Base-by-base conservation (phyloP, 2,329 filamentous ascomycete genomes). In the Fusarium solani-melongenae region DNA sequence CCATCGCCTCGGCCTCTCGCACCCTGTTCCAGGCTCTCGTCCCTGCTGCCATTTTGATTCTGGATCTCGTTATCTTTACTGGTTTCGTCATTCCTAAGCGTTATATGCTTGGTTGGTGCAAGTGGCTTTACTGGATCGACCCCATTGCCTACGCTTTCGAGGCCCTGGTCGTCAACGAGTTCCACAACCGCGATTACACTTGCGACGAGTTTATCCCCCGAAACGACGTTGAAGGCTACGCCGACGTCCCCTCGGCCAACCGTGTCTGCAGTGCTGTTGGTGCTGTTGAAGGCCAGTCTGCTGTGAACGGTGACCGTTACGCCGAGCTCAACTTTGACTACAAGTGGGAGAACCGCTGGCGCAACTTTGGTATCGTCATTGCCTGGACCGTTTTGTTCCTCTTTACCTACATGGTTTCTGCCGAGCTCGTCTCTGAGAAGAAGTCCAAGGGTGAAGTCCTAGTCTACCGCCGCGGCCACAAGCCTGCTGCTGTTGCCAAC, bases 121-220 rank as follows among this genome's bases (percentile, higher is more conserved):
- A 91, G 69, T 97, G 94, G 94, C 90, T 97, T 70, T 93, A 92
- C 79, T 96, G 94, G 79, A 84, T 96, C 41, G 91, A 97, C 69
- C 93, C 94, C 3, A 88, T 97, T 12, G 90, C 90, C 1, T 97
- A 97, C 73, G 90, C 91, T 0, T 97, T 97, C 78, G 94, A 97
- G 81, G 86, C 91, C 0, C 86, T 97, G 29, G 92, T 96, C 88
- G 88, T 93, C 72, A 97, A 97, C 82, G 95, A 98, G 81, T 97
- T 97, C 79, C 83, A 91, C 75, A 83, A 85, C 67, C 89, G 92
- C 17, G 71, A 89, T 0, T 96, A 92, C 79, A 55, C 62, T 0
- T 91, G 89, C 78, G 82, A 80, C 22, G 68, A 79, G 33, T 88
- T 82, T 58, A 83, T 89, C 2, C 89, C 89, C 0, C 59, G 12